Base-by-base conservation (phyloP, 305 asterid species). In the Fraxinus latifolia region DNA sequence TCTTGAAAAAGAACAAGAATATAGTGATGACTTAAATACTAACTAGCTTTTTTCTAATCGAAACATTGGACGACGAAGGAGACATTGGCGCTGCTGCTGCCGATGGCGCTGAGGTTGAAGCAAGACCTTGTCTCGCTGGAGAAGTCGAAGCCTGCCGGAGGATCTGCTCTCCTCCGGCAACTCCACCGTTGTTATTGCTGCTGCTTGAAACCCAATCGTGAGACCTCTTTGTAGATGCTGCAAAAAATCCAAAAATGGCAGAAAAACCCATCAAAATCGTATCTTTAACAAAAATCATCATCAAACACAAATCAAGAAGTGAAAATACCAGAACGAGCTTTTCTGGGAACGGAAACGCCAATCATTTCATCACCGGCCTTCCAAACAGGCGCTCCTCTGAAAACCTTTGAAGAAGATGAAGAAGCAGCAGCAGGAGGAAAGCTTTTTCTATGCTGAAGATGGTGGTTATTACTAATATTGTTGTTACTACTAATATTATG, bases 341-440 rank as follows among this genome's bases (percentile, higher is more conserved):
- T 96, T 88, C 98, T 91, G 0, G 99, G 99, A 17, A 96, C 98
- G 31, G 97, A 87, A 79, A 90, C 98, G 75, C 97, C 92, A 74
- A 96, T 96, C 96, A 91, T 91, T 90, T 96, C 99, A 78, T 94
- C 97, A 62, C 97, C 97, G 74, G 98, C 68, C 82, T 91, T 96
- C 99, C 98, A 93, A 5, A 92, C 98, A 31, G 98, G 96, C 25
- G 93, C 90, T 17, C 89, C 87, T 75, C 93, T 84, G 71, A 87
- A 86, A 82, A 87, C 81, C 87, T 92, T 93, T 3, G 89, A 82
- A 27, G 90, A 33, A 77, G 84, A 15, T 29, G 81, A 50, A 5
- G 90, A 73, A 62, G 89, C 77, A 65, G 55, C 71, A 0, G 70
- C 74, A 0, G 96, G 94, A 42, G 97, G 98, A 79, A 85, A 91